Percentiles rank a stretch among this genome's conserved stretches.
phyloP scores from a whole-genome alignment of 257 asterid species.

The Fraxinus excelsior region DNA sequence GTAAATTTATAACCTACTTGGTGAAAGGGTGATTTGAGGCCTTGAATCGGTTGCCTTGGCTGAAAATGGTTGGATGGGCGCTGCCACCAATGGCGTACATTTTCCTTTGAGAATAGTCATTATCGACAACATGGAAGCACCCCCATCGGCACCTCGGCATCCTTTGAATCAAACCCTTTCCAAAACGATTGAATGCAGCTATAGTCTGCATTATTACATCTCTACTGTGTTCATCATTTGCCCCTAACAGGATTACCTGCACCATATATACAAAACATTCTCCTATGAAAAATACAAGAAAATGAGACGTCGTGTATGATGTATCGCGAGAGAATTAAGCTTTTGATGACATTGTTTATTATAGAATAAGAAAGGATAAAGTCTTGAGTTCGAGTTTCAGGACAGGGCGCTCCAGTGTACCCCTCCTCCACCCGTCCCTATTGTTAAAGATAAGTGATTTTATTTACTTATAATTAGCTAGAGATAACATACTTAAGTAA shows the following conservation, averaged over 20 bases:
- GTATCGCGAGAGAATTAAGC: no score
- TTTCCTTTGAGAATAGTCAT: slow-evolving; percentile 42
- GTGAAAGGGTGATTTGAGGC: slow-evolving; percentile 25
- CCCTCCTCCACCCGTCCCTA: background rate
- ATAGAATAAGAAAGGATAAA: no score
- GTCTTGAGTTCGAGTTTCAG: background rate
- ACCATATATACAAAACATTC: background rate
- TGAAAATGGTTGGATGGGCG: slow-evolving; percentile 39
- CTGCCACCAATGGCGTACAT: slow-evolving; percentile 51
- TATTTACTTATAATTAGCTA: no score
- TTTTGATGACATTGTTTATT: no score
- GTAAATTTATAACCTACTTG: no score
- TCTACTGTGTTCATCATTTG: slow-evolving; percentile 1
- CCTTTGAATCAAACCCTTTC: slow-evolving; percentile 45
- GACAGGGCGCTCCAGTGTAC: no score
- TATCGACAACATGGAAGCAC: slow-evolving; percentile 45
- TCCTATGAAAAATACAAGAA: no score
- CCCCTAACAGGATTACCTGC: slow-evolving; percentile 43
- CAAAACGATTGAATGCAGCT: slow-evolving; percentile 48
- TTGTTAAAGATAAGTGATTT: slow-evolving; percentile 2
- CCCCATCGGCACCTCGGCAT: slow-evolving; percentile 49
- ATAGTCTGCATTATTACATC: slow-evolving; percentile 54
- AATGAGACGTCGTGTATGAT: no score
- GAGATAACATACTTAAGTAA: no score
- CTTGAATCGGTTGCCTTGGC: slow-evolving; percentile 48